Conservation (phyloP, 225 moss, liverwort and hornwort species). For the Bryoerythrophyllum caledonicum region DNA sequence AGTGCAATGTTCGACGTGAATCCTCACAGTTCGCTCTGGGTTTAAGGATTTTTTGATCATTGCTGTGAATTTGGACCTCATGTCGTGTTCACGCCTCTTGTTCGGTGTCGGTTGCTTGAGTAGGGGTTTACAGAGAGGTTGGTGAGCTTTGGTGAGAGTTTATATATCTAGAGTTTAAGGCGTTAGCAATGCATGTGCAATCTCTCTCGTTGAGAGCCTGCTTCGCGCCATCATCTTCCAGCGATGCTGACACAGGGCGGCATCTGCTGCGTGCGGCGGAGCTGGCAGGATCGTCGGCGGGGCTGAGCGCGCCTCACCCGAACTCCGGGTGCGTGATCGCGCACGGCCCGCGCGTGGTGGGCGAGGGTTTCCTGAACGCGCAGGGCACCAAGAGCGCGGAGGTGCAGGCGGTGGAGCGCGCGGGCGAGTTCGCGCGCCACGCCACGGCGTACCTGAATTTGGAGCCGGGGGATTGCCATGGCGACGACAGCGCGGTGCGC, state of each 20-base stretch:
- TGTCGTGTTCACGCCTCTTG: background rate
- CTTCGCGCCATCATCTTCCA: conserved; percentile 22
- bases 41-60: conserved; percentile 33
- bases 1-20: too few species aligned
- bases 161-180: too few species aligned
- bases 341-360: conserved; percentile 72
- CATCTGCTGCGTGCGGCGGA: conserved; percentile 79
- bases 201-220: conserved; percentile 39
- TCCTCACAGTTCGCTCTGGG: background rate
- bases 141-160: too few species aligned
- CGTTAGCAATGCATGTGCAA: conserved; percentile 43
- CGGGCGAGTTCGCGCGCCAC: conserved; percentile 64
- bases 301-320: conserved; percentile 87
- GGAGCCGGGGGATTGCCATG: conserved; percentile 95
- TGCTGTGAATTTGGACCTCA: background rate
- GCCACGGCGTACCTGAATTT: conserved; percentile 87
- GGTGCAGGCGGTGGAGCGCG: conserved; percentile 78
- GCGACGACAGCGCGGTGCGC: conserved; percentile 75
- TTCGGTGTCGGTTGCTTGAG: background rate
- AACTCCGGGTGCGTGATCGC: conserved; percentile 94
- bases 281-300: conserved; percentile 80
- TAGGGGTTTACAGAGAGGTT: conserved; percentile 3
- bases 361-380: conserved; percentile 83
- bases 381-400: conserved; percentile 93
- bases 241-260: conserved; percentile 26